A percentile compares a stretch with the other conserved stretches of the same genome.
Evolutionary conservation across 345 rosid species (phyloP).

Genomic region (Mallotus nudiflorus): DNA sequence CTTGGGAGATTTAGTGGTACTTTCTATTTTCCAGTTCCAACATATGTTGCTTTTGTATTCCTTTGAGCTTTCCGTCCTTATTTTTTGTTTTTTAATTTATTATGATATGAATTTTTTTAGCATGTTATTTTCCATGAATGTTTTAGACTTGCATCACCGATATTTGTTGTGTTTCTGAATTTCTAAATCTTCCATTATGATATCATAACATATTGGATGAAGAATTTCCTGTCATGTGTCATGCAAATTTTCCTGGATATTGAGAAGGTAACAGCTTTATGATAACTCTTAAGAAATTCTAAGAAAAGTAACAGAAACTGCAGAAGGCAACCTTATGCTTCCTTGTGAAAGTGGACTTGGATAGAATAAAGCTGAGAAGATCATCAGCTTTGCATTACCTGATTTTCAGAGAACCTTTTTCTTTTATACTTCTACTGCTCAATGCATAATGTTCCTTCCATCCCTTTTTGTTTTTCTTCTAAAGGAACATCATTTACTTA

Average conservation of each 20-base stretch:
- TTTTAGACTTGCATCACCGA: neutral
- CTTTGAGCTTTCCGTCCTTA: neutral
- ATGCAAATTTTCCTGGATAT: neutral
- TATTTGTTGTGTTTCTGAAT: neutral
- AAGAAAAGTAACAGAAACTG: neutral
- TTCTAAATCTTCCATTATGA: neutral
- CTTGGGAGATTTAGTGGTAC: slow-evolving; percentile 63
- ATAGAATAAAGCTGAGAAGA: neutral
- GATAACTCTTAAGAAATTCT: neutral
- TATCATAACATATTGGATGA: neutral
- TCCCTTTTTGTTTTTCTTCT: neutral
- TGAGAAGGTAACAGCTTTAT: neutral
- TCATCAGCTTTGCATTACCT: neutral
- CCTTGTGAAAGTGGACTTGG: neutral
- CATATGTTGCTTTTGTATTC: neutral
- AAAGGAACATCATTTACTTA: neutral
- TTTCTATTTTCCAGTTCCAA: neutral
- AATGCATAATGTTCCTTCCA: neutral
- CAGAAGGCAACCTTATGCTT: neutral
- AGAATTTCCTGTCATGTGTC: neutral
- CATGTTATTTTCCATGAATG: neutral
- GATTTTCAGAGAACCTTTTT: neutral
- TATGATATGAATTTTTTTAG: neutral
- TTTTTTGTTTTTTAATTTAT: neutral
- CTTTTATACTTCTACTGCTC: neutral